phyloP scores from a whole-genome alignment of 2,329 filamentous ascomycete genomes.

The Neonectria coccinea region DNA sequence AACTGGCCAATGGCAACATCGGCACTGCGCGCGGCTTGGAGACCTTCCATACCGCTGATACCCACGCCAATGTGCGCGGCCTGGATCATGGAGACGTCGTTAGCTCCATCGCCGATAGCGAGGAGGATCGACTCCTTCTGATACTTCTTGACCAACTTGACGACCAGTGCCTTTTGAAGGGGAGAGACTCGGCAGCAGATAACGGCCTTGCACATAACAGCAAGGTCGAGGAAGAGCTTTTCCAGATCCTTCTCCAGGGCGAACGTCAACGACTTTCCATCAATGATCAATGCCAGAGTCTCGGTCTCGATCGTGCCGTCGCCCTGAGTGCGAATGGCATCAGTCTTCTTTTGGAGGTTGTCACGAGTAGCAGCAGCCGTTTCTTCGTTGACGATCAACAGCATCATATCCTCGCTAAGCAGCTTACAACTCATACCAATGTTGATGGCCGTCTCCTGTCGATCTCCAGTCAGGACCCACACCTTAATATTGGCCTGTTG shows the following conservation, averaged over 20 bases:
- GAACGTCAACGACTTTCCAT: constrained; percentile 94
- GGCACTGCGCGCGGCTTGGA: constrained; percentile 94
- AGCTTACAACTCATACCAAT: constrained; percentile 99
- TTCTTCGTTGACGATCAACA: constrained; percentile 96
- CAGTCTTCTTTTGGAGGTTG: constrained; percentile 92
- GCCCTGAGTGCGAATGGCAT: constrained; percentile 87
- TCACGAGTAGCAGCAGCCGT: constrained; percentile 80
- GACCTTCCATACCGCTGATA: constrained; percentile 96
- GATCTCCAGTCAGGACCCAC: constrained; percentile 97
- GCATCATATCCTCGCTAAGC: constrained; percentile 98
- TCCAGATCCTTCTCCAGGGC: constrained; percentile 95
- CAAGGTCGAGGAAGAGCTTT: constrained; percentile 91
- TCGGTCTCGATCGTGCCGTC: constrained; percentile 83
- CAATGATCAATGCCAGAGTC: constrained; percentile 90
- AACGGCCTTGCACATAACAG: constrained; percentile 97
- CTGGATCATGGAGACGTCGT: constrained; percentile 99
- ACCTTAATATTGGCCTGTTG: constrained; percentile 98
- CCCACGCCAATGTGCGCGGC: constrained; percentile 97
- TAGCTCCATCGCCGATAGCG: constrained; percentile 96
- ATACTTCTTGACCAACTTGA: constrained; percentile 95
- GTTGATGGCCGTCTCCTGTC: constrained; percentile 99
- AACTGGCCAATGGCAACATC: constrained; percentile 98
- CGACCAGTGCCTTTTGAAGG: constrained; percentile 94
- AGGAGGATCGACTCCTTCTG: constrained; percentile 92
- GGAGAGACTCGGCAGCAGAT: constrained; percentile 98